Conservation (phyloP, 2,329 filamentous ascomycete genomes). For the Zymoseptoria crescenta region DNA sequence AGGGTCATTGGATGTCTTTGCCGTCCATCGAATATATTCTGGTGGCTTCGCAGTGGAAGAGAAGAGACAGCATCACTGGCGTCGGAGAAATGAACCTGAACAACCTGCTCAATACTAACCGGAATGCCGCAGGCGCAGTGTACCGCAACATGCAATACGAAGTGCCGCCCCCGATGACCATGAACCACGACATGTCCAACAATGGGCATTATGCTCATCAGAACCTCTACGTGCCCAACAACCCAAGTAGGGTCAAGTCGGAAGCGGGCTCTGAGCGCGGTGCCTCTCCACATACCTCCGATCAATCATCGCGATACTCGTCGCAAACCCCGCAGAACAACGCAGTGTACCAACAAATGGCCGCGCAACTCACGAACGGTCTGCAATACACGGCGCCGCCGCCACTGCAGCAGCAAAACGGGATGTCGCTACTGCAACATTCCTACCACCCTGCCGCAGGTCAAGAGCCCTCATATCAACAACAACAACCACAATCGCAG, state of each 20-base stretch:
- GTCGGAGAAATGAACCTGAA: conserved; percentile 29
- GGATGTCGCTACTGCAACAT: conserved; percentile 49
- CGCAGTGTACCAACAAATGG: conserved; percentile 40
- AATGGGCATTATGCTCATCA: conserved; percentile 31
- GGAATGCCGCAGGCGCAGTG: conserved; percentile 23
- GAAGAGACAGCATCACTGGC: conserved; percentile 30
- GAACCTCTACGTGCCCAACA: conserved; percentile 42
- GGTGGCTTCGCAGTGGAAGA: conserved; percentile 25
- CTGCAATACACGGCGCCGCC: conserved; percentile 47
- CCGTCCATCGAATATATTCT: conserved; percentile 26
- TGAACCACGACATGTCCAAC: conserved; percentile 25
- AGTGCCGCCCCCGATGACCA: conserved; percentile 26
- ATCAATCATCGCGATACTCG: conserved; percentile 50
- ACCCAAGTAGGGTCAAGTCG: conserved; percentile 46
- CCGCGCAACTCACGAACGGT: conserved; percentile 43
- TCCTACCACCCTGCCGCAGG: conserved; percentile 45
- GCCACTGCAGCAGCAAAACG: conserved; percentile 31
- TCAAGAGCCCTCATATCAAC: conserved; percentile 39
- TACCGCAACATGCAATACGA: conserved; percentile 34
- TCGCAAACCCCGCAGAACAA: conserved; percentile 49
- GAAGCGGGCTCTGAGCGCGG: conserved; percentile 51
- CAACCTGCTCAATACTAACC: conserved; percentile 33
- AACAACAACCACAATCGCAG: conserved; percentile 33
- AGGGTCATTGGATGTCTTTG: conserved; percentile 24
- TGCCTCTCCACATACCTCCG: conserved; percentile 48